phyloP scores from a whole-genome alignment of 805 yeast species.

The Starmerella cellae region DNA sequence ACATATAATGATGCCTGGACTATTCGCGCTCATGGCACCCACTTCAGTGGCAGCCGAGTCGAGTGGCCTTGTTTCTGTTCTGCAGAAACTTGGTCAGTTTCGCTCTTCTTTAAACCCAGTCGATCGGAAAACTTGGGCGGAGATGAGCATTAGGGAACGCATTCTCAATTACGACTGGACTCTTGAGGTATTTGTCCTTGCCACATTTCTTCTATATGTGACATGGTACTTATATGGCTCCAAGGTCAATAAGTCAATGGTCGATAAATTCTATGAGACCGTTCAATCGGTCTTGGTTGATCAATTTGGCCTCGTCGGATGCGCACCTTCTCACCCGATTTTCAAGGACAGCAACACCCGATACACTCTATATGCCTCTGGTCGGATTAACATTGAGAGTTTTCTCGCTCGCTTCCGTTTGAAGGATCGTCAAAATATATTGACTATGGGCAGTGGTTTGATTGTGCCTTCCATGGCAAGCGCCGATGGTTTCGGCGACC shows the following conservation, averaged over 20 bases:
- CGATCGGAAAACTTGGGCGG: constrained; percentile 36
- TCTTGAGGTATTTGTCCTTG: constrained; percentile 48
- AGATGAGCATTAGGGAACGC: constrained; percentile 48
- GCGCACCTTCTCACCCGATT: constrained; percentile 27
- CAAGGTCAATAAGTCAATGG: constrained; percentile 42
- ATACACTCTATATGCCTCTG: constrained; percentile 68
- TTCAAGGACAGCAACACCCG: constrained; percentile 51
- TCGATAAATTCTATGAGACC: constrained; percentile 39
- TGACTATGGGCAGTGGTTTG: constrained; percentile 53
- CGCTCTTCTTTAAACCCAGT: background rate
- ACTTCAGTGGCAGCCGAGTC: background rate
- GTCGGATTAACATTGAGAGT: constrained; percentile 63
- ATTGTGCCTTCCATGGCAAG: constrained; percentile 45
- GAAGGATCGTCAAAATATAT: constrained; percentile 66
- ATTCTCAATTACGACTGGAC: constrained; percentile 57
- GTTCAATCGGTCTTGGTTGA: constrained; percentile 41
- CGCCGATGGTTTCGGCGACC: constrained; percentile 35
- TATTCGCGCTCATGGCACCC: background rate
- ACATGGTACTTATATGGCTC: constrained; percentile 47
- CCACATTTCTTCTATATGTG: constrained; percentile 38
- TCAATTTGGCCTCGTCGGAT: constrained; percentile 71
- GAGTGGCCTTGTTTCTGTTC: background rate
- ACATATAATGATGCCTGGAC: background rate
- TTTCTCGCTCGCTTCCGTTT: constrained; percentile 49
- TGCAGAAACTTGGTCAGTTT: constrained; percentile 2